Conservation (phyloP, 768 basidiomycete species). For the Collybiopsis luxurians region DNA sequence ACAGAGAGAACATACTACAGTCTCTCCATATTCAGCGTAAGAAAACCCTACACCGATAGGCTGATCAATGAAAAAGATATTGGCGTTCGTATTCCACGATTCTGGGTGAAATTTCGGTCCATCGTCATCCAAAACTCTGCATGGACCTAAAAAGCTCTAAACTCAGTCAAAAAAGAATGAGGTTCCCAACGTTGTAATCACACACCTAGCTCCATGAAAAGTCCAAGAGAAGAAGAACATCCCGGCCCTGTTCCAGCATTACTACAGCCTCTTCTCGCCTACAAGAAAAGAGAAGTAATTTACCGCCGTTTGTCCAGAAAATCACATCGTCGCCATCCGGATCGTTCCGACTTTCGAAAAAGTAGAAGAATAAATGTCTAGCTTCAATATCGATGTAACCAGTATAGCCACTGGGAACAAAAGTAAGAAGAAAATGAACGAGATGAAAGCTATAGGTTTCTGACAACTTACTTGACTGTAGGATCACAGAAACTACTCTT, state of each 20-base stretch:
- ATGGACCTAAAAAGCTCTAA: slow-evolving; percentile 40
- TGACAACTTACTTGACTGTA: slow-evolving; percentile 50
- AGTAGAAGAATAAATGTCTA: slow-evolving; percentile 71
- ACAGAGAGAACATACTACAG: slow-evolving; percentile 26
- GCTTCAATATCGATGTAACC: slow-evolving; percentile 67
- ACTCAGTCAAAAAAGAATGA: too few relatives aligned
- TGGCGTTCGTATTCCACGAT: slow-evolving; percentile 49
- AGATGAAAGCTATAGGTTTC: neutral
- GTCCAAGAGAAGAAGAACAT: slow-evolving; percentile 31
- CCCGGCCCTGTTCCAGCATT: slow-evolving; percentile 5
- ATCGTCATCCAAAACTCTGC: slow-evolving; percentile 42
- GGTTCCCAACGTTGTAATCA: slow-evolving; percentile 31
- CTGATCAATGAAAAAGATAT: slow-evolving; percentile 39
- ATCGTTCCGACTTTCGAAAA: slow-evolving; percentile 68
- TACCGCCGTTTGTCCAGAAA: slow-evolving; percentile 53
- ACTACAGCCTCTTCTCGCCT: neutral
- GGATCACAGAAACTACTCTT: slow-evolving; percentile 62
- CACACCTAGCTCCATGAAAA: slow-evolving; percentile 51
- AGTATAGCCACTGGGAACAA: slow-evolving; percentile 45
- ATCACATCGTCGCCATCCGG: slow-evolving; percentile 62
- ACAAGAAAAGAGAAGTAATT: neutral
- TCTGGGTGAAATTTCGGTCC: slow-evolving; percentile 39
- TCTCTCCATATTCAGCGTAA: slow-evolving; percentile 43
- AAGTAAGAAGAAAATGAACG: neutral
- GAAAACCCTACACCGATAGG: slow-evolving; percentile 40